phyloP scores from a whole-genome alignment of 164 flowering plant species.

The Piper betle region DNA sequence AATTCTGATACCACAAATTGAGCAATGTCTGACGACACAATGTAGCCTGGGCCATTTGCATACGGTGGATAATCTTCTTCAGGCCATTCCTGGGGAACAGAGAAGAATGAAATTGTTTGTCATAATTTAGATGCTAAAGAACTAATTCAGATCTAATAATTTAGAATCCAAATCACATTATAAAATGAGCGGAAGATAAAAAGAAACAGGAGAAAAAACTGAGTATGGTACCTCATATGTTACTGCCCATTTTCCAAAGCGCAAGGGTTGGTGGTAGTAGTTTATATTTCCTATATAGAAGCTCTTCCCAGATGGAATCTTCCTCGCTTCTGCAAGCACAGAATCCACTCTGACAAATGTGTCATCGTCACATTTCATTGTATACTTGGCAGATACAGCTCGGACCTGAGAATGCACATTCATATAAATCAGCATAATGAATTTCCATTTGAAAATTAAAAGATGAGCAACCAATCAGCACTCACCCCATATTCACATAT shows the following conservation, averaged over 20 bases:
- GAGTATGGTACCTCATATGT: slow-evolving; percentile 59
- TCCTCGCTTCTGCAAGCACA: slow-evolving; percentile 26
- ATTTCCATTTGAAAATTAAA: no score
- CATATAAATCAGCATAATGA: slow-evolving; percentile 30
- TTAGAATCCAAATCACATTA: neutral
- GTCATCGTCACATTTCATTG: slow-evolving; percentile 52
- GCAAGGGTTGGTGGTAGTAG: slow-evolving; percentile 39
- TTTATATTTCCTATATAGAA: slow-evolving; percentile 35
- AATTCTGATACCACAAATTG: slow-evolving; percentile 53
- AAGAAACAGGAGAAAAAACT: neutral
- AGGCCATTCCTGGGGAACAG: slow-evolving; percentile 99
- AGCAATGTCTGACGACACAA: slow-evolving; percentile 83
- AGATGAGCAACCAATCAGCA: no score
- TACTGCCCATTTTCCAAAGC: slow-evolving; percentile 47
- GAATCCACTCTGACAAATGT: no score
- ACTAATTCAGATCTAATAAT: neutral
- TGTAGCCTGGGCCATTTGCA: slow-evolving; percentile 94
- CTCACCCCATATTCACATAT: slow-evolving; percentile 95
- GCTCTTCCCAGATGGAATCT: slow-evolving; percentile 20
- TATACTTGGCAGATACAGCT: slow-evolving; percentile 31
- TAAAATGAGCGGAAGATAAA: neutral
- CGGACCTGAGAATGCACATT: slow-evolving; percentile 30
- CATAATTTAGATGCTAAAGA: neutral
- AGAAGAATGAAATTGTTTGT: neutral
- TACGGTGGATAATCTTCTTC: slow-evolving; percentile 90